Base-by-base conservation (phyloP, 2,329 filamentous ascomycete genomes). In the Fusarium sp. region DNA sequence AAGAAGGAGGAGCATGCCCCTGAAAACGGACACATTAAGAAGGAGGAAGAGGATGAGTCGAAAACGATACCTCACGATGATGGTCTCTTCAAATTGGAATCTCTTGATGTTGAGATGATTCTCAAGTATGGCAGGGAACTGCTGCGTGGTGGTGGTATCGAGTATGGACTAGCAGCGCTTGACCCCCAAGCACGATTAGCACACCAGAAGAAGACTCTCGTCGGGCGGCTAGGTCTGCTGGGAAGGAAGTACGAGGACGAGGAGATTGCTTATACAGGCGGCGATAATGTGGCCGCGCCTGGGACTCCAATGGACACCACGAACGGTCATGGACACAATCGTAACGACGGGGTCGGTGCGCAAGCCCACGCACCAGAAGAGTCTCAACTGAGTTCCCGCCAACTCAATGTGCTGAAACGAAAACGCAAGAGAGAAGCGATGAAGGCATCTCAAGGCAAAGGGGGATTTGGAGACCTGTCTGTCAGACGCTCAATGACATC, bases 361-460 rank as follows among this genome's bases (percentile, higher is more conserved):
- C 79, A 83, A 28, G 76, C 76, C 23, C 82, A 82, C 58, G 73
- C 80, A 42, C 72, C 83, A 4, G 92, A 93, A 67, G 92, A 93
- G 74, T 80, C 86, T 6, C 89, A 89, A 4, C 84, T 99, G 52
- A 98, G 96, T 81, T 95, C 96, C 64, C 89, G 96, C 41, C 96
- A 99, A 75, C 87, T 97, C 20, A 99, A 99, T 75, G 93, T 96
- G 53, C 82, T 99, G 11, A 98, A 98, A 80, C 89, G 96, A 42
- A 97, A 98, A 77, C 89, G 94, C 42, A 99, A 98, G 80, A 89
- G 91, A 73, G 93, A 97, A 72, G 90, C 94, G 5, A 93, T 96
- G 78, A 91, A 93, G 74, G 93, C 95, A 53, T 93, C 86, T 0
- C 86, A 94, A 59, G 95, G 92, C 70, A 98, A 97, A 78, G 91